Base-by-base conservation (phyloP, 768 basidiomycete species). In the Agrocybe praecox region DNA sequence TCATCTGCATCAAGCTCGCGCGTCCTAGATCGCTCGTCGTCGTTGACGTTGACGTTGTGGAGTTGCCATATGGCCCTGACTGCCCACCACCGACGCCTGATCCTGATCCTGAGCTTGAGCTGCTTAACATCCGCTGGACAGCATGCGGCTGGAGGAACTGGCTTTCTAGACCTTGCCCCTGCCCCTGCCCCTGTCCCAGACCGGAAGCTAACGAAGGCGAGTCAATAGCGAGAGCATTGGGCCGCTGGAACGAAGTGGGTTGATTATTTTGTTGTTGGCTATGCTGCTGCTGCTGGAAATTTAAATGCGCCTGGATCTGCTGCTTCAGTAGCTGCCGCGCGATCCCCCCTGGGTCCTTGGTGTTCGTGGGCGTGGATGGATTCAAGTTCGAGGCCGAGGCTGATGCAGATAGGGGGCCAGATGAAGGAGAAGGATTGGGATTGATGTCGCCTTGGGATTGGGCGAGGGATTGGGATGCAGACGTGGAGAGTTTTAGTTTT, bases 1-100 rank as follows among this genome's bases (percentile, higher is more conserved):
- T 90, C 85, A 92, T 88, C 68, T 90, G 89, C 62, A 84, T 77
- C 56, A 92, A 80, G 50, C 85, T 83, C 15, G 86, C 87, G 21
- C 85, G 81, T 3, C 87, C 89, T 29, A 29, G 9, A 26, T 19
- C 49, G 14, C n/a, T 26, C 46, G 44, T n/a, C 53, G 21, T 17
- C 14, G 22, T 19, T 29, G 52, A 44, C 40, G 6, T 6, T 7
- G 26, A 45, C 19, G 21, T 45, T 15, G 46, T 40, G 21, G 53
- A 49, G 14, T 49, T 52, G 18, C 19, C 26, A n/a, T n/a, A n/a
- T n/a, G n/a, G n/a, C n/a, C n/a, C n/a, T n/a, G n/a, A n/a, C n/a
- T n/a, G n/a, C n/a, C n/a, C n/a, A n/a, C n/a, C n/a, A n/a, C n/a
- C n/a, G n/a, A n/a, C n/a, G n/a, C n/a, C 32, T 55, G 54, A 23